Percentiles rank a stretch among this genome's conserved stretches.
phyloP scores from a whole-genome alignment of 768 basidiomycete species.

The Rickenella mellea region DNA sequence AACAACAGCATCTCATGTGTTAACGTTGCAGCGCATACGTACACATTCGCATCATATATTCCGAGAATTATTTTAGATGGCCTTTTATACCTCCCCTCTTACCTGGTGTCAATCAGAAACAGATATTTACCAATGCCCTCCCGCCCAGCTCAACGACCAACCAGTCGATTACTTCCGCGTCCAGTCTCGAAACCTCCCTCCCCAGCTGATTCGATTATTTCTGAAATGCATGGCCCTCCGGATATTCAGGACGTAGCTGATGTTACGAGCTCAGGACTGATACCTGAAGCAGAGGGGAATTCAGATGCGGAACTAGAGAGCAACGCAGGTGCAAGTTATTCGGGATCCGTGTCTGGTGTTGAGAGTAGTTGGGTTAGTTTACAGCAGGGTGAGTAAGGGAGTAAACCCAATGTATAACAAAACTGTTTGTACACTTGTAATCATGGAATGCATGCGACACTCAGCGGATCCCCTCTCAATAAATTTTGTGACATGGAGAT shows the following conservation, averaged over 20 bases:
- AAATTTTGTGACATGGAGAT: no score
- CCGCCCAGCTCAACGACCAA: conserved; percentile 31
- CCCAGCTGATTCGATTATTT: conserved; percentile 3
- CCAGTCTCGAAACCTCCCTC: conserved; percentile 21
- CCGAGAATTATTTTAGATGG: conserved; percentile 55
- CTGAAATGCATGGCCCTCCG: conserved; percentile 1
- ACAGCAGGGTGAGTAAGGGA: not conserved
- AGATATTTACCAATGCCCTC: conserved; percentile 42
- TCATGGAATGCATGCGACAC: no score
- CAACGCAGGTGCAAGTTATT: conserved; percentile 36
- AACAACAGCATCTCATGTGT: conserved; percentile 5
- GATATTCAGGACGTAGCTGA: conserved; percentile 5
- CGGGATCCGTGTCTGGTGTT: conserved; percentile 22
- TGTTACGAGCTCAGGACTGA: conserved; percentile 11
- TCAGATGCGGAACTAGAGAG: conserved; percentile 68
- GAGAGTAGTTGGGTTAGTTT: conserved; percentile 69
- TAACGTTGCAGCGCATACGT: conserved; percentile 48
- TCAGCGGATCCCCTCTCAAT: no score
- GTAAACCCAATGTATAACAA: not conserved
- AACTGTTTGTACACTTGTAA: not conserved
- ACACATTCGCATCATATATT: conserved; percentile 59
- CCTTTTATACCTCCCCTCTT: conserved; percentile 56
- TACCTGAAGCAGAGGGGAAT: conserved; percentile 10
- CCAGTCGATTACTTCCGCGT: conserved; percentile 6
- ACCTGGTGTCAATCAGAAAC: conserved; percentile 54